These are phyloP conservation scores for Alternaria infectoria DNA, from an alignment of 2,329 filamentous ascomycete genomes.

Conservation along the genomic window DNA sequence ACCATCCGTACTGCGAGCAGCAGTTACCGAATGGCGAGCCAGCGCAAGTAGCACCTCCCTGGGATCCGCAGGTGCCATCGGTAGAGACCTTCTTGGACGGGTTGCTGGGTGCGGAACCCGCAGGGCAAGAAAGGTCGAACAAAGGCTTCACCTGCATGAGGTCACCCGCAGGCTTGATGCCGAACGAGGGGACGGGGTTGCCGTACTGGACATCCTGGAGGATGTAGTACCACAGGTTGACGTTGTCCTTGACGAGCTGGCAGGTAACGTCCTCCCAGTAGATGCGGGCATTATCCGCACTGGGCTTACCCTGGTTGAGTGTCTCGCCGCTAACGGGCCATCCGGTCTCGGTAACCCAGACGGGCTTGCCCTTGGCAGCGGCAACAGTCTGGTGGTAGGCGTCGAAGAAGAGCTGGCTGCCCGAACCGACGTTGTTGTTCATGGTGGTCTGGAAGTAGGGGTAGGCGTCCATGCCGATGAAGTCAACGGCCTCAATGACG, in stretches of 20 bases:
- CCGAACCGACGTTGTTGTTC: constrained; percentile 64
- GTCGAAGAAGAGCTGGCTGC: constrained; percentile 70
- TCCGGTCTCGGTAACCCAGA: constrained; percentile 90
- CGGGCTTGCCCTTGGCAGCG: constrained; percentile 69
- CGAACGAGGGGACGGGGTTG: constrained; percentile 72
- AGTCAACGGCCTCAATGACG: constrained; percentile 75
- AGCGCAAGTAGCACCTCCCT: background rate
- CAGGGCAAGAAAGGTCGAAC: constrained; percentile 47
- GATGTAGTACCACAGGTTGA: constrained; percentile 73
- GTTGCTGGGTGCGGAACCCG: background rate
- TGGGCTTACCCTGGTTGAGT: constrained; percentile 67
- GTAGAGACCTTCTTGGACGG: background rate
- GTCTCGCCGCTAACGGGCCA: constrained; percentile 77
- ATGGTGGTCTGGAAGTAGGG: constrained; percentile 77
- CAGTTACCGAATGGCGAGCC: background rate
- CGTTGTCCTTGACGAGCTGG: constrained; percentile 64
- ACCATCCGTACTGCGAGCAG: background rate
- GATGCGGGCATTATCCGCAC: constrained; percentile 70
- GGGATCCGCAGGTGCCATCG: background rate
- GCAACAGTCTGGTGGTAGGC: constrained; percentile 66
- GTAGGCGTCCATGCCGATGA: constrained; percentile 83
- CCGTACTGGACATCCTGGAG: constrained; percentile 69
- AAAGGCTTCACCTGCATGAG: constrained; percentile 37
- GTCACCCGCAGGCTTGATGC: constrained; percentile 63
- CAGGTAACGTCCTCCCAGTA: constrained; percentile 85